These are phyloP conservation scores for Penicillium sp. DNA, from an alignment of 2,329 filamentous ascomycete genomes.

Conservation along the genomic window DNA sequence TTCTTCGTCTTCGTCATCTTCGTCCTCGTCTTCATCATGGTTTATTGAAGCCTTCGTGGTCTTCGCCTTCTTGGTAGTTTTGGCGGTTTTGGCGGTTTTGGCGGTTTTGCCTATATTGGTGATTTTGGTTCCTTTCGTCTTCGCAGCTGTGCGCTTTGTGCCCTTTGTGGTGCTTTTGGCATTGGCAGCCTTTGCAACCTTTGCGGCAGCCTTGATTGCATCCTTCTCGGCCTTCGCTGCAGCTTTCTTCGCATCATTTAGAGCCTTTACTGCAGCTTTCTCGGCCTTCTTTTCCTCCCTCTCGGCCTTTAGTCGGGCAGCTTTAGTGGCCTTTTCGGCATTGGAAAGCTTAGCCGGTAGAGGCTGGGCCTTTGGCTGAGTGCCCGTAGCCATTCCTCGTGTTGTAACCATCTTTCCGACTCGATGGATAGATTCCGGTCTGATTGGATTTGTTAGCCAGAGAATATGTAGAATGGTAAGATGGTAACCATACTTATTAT, in stretches of 20 bases:
- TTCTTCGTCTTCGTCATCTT: slow-evolving; percentile 7
- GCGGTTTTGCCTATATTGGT: too few species aligned
- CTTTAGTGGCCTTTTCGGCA: neutral
- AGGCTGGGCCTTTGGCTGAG: neutral
- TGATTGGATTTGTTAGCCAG: neutral
- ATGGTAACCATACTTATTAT: neutral
- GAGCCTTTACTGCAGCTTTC: neutral
- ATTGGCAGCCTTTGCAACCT: neutral
- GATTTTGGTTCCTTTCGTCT: neutral
- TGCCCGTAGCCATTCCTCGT: neutral
- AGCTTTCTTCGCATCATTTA: neutral
- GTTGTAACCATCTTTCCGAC: neutral
- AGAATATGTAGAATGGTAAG: neutral
- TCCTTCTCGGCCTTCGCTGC: neutral
- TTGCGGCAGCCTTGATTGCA: neutral
- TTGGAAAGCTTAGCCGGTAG: neutral
- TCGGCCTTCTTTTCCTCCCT: neutral
- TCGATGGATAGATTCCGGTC: neutral
- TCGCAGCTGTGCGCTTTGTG: neutral
- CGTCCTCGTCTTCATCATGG: slow-evolving; percentile 5
- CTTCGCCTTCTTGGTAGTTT: neutral
- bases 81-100: neutral
- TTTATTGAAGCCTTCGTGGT: too few species aligned
- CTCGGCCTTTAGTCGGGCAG: neutral
- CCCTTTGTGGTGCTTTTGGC: neutral